These are phyloP conservation scores for Alopecurus myosuroides DNA, from an alignment of 176 grass and related monocot species.

Conservation along the genomic window DNA sequence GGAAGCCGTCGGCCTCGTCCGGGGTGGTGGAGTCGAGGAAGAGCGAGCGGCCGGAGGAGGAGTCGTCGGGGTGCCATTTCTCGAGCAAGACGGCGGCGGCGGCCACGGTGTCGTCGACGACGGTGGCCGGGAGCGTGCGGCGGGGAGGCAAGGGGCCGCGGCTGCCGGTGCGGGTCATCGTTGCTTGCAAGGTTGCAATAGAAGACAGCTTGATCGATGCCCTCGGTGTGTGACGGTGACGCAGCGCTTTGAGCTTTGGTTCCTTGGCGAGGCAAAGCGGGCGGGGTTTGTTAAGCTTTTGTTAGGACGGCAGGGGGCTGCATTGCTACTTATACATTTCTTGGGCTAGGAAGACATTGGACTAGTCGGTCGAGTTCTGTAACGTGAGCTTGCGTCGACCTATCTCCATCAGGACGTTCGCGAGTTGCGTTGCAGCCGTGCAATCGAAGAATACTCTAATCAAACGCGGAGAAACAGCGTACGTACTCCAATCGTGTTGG, in stretches of 20 bases:
- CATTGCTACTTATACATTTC: background rate
- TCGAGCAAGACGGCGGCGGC: conserved; percentile 36
- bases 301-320: background rate
- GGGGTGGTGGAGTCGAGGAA: background rate
- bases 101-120: conserved; percentile 47
- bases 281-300: background rate
- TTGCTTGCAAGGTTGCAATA: no score
- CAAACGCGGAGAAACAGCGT: background rate
- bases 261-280: background rate
- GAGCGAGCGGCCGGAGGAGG: conserved; percentile 1
- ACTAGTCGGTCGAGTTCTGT: background rate
- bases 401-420: background rate
- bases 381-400: background rate
- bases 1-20: conserved; percentile 26
- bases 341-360: no score
- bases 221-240: background rate
- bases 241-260: background rate
- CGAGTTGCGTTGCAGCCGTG: background rate
- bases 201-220: background rate
- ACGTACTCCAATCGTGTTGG: background rate
- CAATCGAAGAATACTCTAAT: background rate
- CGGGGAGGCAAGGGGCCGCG: background rate
- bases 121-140: conserved; percentile 26
- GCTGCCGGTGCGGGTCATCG: background rate
- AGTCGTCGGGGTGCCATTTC: conserved; percentile 44